A percentile compares a stretch with the other conserved stretches of the same genome.
phyloP scores from a whole-genome alignment of 2,329 filamentous ascomycete species.

The Arthrobotrys conoides region DNA sequence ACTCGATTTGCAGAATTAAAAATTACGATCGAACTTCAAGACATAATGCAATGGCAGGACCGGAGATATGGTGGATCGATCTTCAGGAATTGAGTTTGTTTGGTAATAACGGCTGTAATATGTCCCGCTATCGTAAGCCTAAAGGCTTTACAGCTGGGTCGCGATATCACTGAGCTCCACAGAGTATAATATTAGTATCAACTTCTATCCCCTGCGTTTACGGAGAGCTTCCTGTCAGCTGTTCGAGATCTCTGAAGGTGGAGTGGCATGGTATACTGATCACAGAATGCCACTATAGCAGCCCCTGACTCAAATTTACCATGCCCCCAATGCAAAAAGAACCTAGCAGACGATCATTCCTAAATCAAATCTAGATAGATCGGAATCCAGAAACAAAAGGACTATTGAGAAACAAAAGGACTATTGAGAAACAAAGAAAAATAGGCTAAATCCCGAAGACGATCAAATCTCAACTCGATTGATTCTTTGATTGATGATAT shows the following conservation, averaged over 20 bases:
- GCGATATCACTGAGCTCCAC: no score
- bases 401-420: background rate
- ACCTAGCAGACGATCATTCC: background rate
- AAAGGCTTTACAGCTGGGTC: no score
- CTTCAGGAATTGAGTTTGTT: no score
- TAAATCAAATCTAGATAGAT: background rate
- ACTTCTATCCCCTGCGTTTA: background rate
- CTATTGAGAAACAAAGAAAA: background rate
- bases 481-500: constrained; percentile 10
- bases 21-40: no score
- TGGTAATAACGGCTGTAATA: no score
- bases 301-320: constrained; percentile 11
- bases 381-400: background rate
- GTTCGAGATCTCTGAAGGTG: background rate
- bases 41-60: no score
- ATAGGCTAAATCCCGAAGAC: background rate
- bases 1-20: background rate
- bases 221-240: background rate
- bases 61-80: no score
- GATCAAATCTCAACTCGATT: background rate
- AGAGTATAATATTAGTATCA: no score
- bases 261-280: background rate
- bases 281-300: background rate
- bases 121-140: no score
- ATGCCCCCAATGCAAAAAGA: background rate